phyloP scores from a whole-genome alignment of 331 rosid genomes.

The Phaseolus coccineus region DNA sequence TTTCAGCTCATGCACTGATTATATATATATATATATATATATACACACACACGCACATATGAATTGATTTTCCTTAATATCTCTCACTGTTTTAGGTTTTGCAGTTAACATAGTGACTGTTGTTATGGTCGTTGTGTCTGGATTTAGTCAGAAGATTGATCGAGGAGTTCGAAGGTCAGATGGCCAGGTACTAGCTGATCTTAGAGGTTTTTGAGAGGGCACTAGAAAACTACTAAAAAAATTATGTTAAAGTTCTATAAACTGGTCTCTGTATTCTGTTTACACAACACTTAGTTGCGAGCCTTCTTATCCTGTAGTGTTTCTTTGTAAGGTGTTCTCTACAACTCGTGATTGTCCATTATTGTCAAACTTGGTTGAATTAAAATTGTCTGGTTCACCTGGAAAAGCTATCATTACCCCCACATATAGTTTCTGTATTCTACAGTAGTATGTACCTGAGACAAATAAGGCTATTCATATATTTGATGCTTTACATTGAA shows the following conservation, averaged over 20 bases:
- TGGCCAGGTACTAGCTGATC: constrained; percentile 41
- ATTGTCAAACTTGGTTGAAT: background rate
- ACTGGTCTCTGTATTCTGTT: constrained; percentile 10
- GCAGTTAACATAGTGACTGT: constrained; percentile 72
- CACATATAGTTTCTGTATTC: background rate
- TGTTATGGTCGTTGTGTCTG: constrained; percentile 57
- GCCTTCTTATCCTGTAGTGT: constrained; percentile 15
- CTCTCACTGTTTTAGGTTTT: constrained; percentile 69
- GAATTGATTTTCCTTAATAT: constrained; percentile 62
- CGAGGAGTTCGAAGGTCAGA: constrained; percentile 56
- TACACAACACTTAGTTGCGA: constrained; percentile 3
- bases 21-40: background rate
- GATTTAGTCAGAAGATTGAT: constrained; percentile 50
- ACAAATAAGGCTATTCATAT: constrained; percentile 10
- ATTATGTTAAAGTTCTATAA: constrained; percentile 7
- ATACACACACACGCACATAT: background rate
- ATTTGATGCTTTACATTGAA: constrained; percentile 46
- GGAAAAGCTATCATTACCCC: background rate
- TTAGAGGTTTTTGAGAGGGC: constrained; percentile 7
- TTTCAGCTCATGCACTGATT: constrained; percentile 22
- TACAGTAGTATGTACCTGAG: background rate
- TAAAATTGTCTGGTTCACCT: constrained; percentile 5
- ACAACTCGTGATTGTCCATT: constrained; percentile 5
- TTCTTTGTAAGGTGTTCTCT: constrained; percentile 18
- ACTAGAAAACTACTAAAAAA: background rate